Conservation (phyloP, 139 green algal genomes). For the Desmodesmus armatus region DNA sequence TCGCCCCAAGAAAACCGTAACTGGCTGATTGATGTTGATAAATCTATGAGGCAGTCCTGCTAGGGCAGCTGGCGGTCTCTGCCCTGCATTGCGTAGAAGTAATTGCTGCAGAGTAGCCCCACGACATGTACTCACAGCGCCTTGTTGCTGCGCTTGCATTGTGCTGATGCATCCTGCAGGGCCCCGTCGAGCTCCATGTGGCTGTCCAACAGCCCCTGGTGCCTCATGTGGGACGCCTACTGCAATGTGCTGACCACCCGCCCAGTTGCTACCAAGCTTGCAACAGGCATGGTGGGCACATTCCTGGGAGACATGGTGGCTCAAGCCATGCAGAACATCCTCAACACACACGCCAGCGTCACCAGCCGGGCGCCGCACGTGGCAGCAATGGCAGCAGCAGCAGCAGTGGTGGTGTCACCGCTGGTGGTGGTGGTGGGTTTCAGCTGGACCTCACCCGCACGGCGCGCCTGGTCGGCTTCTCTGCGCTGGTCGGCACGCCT, state of each 20-base stretch:
- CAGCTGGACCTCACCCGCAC: constrained; percentile 46
- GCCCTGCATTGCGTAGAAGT: too few relatives aligned
- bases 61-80: too few relatives aligned
- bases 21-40: too few relatives aligned
- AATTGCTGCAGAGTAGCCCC: too few relatives aligned
- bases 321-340: constrained; percentile 38
- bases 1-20: too few relatives aligned
- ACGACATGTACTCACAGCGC: too few relatives aligned
- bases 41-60: too few relatives aligned
- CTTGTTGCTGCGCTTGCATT: too few relatives aligned
- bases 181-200: constrained; percentile 21
- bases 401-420: neutral
- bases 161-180: neutral
- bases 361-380: too few relatives aligned
- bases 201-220: constrained; percentile 39
- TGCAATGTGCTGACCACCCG: constrained; percentile 36
- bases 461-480: constrained; percentile 49
- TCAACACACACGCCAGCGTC: neutral
- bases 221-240: constrained; percentile 47
- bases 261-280: constrained; percentile 37
- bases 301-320: constrained; percentile 66
- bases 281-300: constrained; percentile 60
- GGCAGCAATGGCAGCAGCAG: neutral
- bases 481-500: constrained; percentile 51
- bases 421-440: constrained; percentile 39